Evolutionary conservation across 208 protist species (phyloP).

Genomic region (Trypanosoma mega): DNA sequence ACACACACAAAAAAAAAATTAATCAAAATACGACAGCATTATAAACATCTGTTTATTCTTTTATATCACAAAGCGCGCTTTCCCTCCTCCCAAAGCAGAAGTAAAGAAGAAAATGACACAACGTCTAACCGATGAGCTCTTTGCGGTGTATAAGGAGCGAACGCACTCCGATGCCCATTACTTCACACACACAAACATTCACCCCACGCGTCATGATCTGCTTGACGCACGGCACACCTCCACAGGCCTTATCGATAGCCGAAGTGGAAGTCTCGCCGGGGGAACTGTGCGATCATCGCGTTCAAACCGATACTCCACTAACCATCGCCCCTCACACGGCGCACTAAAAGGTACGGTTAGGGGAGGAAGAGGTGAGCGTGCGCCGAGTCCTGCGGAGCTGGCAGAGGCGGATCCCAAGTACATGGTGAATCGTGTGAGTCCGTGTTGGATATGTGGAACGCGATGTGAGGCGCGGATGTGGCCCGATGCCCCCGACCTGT

Average conservation of each 20-base stretch:
- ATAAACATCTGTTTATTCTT: background rate
- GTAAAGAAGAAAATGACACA: slow-evolving; percentile 1
- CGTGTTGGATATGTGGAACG: slow-evolving; percentile 57
- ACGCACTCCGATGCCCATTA: background rate
- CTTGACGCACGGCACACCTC: too few relatives aligned
- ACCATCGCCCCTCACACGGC: too few relatives aligned
- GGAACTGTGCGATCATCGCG: background rate
- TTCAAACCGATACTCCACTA: background rate
- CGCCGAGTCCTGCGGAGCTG: too few relatives aligned
- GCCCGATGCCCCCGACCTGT: slow-evolving; percentile 17
- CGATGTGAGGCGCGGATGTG: slow-evolving; percentile 28
- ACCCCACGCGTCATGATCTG: too few relatives aligned
- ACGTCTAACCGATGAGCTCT: slow-evolving; percentile 1
- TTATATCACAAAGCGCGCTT: too few relatives aligned
- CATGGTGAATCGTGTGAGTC: too few relatives aligned
- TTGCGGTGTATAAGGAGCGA: slow-evolving; percentile 6
- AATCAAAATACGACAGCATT: background rate
- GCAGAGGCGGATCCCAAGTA: too few relatives aligned
- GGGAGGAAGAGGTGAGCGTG: too few relatives aligned
- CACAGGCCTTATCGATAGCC: slow-evolving; percentile 1
- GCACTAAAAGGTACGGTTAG: too few relatives aligned
- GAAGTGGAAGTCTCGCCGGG: background rate
- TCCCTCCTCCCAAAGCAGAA: background rate
- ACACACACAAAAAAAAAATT: slow-evolving; percentile 4
- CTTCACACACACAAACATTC: background rate